Evolutionary conservation across 257 asterid genomes (phyloP).

Genomic region (Pogostemon cablin): DNA sequence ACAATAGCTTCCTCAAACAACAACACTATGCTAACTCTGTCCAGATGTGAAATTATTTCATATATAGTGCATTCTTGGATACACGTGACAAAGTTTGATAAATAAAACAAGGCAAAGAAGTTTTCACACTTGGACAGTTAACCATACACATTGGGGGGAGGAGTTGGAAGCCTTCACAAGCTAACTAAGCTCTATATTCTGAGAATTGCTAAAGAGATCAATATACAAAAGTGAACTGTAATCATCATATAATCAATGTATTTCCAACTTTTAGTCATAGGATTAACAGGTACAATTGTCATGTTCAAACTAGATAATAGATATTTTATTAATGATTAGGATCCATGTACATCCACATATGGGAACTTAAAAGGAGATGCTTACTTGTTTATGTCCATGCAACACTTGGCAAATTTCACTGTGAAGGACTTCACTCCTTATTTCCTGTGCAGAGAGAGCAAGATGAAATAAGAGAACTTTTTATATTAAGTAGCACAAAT

Average conservation of each 20-base stretch:
- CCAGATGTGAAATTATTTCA: constrained; percentile 6
- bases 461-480: constrained; percentile 21
- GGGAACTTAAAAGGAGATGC: constrained; percentile 27
- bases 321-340: too few species aligned
- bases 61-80: too few species aligned
- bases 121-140: not conserved
- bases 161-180: not conserved
- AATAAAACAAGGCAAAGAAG: too few species aligned
- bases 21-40: constrained; percentile 5
- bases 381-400: constrained; percentile 91
- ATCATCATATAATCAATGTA: not conserved
- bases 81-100: too few species aligned
- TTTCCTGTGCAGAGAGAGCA: constrained; percentile 59
- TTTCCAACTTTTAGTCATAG: too few species aligned
- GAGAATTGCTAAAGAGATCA: not conserved
- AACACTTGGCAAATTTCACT: constrained; percentile 88
- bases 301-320: too few species aligned
- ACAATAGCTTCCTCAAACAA: constrained; percentile 15
- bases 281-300: too few species aligned
- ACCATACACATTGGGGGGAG: not conserved
- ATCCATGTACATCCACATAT: too few species aligned
- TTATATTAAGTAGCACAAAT: constrained; percentile 12
- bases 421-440: constrained; percentile 86
- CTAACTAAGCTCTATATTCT: not conserved
- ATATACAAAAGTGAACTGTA: not conserved